Base-by-base conservation (phyloP, 2,329 filamentous ascomycete species). In the Beauveria sp. region DNA sequence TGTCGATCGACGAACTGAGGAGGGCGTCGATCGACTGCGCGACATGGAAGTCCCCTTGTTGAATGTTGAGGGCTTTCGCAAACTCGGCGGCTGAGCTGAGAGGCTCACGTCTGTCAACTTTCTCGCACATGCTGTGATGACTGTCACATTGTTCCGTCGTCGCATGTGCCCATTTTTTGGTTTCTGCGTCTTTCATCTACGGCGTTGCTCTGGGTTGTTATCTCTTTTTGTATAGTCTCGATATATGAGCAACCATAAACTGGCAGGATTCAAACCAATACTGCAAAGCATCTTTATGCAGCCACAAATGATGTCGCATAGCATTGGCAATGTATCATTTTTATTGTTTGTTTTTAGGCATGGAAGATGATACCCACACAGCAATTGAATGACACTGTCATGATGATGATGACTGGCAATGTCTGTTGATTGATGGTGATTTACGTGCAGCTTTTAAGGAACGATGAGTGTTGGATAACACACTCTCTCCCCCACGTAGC, bases 1-100 rank as follows among this genome's bases (percentile, higher is more conserved):
- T 72, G 85, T 91, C 38, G 89, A 93, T 62, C 80, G 90, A 51
- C 82, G 90, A 60, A 86, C 86, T 57, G 85, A 86, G 52, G 90
- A 95, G 70, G 90, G 90, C 50, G 83, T 92, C 10, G 79, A 83
- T 2, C 77, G 78, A 0, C 81, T 91, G 63, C 79, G 77, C 66
- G 84, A 87, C 49, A 85, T 93, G 47, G 90, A 93, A 72, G 75
- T 79, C 3, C 77, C 75, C 1, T 67, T 71, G 20, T 71, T 79
- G 3, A 71, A 70, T 16, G 72, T 78, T 1, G 77, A 79, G 58
- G 75, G 75, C 14, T 77, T 78, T 64, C 74, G 76, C 58, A 75
- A 71, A 63, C 64, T 69, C 24, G 70, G 68, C 49, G 71, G 67
- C 24, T 75, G 10, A 34, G 67, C 24, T 75, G 30, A 34, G 30